These are phyloP conservation scores for Lycium ferocissimum DNA, from an alignment of 257 asterid species.

Conservation along the genomic window DNA sequence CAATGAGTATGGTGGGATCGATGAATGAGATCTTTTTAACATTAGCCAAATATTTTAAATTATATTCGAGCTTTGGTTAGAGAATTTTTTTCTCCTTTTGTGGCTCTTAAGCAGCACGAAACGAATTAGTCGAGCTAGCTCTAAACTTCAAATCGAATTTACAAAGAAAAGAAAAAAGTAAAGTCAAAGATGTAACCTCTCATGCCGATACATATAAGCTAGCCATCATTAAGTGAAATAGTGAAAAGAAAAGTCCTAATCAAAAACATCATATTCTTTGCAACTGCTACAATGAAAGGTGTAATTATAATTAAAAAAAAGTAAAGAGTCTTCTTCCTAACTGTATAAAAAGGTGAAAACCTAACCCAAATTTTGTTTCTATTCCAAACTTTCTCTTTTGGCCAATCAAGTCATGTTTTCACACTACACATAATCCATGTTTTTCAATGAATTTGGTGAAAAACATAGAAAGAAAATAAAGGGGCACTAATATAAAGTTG, in stretches of 20 bases:
- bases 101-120: not conserved
- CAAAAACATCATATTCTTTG: constrained; percentile 14
- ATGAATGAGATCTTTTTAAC: not conserved
- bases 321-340: constrained; percentile 15
- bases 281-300: constrained; percentile 23
- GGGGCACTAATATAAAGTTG: not conserved
- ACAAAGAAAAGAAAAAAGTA: not conserved
- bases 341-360: constrained; percentile 28
- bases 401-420: constrained; percentile 13
- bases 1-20: not conserved
- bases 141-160: too few relatives aligned
- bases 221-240: constrained; percentile 5
- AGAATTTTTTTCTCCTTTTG: not conserved
- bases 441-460: constrained; percentile 38
- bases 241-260: not conserved
- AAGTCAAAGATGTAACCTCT: not conserved
- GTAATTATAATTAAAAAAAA: not conserved
- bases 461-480: constrained; percentile 37
- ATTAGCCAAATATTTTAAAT: not conserved
- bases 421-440: constrained; percentile 8
- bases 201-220: not conserved
- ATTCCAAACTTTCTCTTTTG: constrained; percentile 11
- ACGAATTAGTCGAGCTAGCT: not conserved
- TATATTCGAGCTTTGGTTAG: not conserved
- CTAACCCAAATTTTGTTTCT: constrained; percentile 10